Evolutionary conservation across 2,329 filamentous ascomycete species (phyloP).

Genomic region (Fusarium longipes): DNA sequence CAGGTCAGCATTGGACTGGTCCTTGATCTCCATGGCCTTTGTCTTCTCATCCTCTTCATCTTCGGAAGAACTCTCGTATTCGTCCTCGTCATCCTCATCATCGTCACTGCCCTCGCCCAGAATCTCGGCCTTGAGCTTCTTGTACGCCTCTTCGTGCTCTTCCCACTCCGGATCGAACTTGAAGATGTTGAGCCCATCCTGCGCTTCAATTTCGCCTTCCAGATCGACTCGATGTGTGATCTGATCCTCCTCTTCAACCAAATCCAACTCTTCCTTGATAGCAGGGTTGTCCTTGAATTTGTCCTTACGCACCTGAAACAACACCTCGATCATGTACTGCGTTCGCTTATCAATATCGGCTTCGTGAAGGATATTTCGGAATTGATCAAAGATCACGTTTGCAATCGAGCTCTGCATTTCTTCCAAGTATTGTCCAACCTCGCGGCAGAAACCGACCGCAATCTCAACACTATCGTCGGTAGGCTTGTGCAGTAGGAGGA

Average conservation of each 20-base stretch:
- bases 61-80: slow-evolving; percentile 75
- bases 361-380: slow-evolving; percentile 94
- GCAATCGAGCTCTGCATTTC: slow-evolving; percentile 93
- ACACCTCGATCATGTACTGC: slow-evolving; percentile 99
- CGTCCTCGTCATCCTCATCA: slow-evolving; percentile 72
- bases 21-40: slow-evolving; percentile 93
- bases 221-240: slow-evolving; percentile 89
- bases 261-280: slow-evolving; percentile 89
- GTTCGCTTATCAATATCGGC: slow-evolving; percentile 96
- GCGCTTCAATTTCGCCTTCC: slow-evolving; percentile 84
- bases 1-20: slow-evolving; percentile 95
- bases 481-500: slow-evolving; percentile 92
- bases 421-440: slow-evolving; percentile 93
- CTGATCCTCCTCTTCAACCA: slow-evolving; percentile 98
- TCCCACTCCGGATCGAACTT: slow-evolving; percentile 93
- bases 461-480: slow-evolving; percentile 99
- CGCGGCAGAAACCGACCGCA: slow-evolving; percentile 90
- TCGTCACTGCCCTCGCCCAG: slow-evolving; percentile 91
- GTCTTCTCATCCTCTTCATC: slow-evolving; percentile 81
- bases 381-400: slow-evolving; percentile 93
- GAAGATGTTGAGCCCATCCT: slow-evolving; percentile 94
- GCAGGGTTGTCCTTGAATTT: slow-evolving; percentile 95
- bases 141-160: slow-evolving; percentile 90
- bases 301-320: slow-evolving; percentile 97
- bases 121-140: slow-evolving; percentile 91